Base-by-base conservation (phyloP, 2,329 filamentous ascomycete species). In the Byssothecium circinans region DNA sequence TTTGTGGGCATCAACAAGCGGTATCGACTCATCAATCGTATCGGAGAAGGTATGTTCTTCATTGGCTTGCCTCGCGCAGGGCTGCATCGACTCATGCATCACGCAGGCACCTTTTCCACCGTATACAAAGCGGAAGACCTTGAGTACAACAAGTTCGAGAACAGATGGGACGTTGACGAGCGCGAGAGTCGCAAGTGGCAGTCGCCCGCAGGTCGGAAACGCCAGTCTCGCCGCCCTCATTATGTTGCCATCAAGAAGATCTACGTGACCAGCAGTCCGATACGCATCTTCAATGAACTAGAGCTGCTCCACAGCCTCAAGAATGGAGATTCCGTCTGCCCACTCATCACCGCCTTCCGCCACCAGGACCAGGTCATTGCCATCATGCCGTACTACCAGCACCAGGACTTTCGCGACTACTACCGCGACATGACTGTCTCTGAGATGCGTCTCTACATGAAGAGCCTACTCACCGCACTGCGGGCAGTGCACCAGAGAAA, bases 241-340 rank as follows among this genome's bases (percentile, higher is more conserved):
- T 97, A 87, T 65, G 95, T 99, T 53, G 94, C 95, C 17, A 89
- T 99, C 72, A 99, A 99, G 76, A 99, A 99, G 76, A 99, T 99
- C 60, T 99, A 99, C 71, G 94, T 97, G 56, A 99, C 95, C 0
- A 96, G 91, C 53, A 96, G 91, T 58, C 94, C 94, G 0, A 81
- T 86, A 22, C 88, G 94, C 37, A 97, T 99, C 60, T 83, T 95
- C 66, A 99, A 99, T 74, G 94, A 99, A 73, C 84, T 99, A 15
- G 92, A 97, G 62, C 81, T 99, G 18, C 82, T 99, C 18, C 85
- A 95, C 67, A 91, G 96, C 67, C 81, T 99, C 8, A 83, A 88
- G 41, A 83, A 87, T 47, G 95, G 88, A 50, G 81, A 84, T 32
- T 90, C 89, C 2, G 91, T 99, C 20, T 97, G 94, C 60, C 92